Conservation (phyloP, 345 rosid genomes). For the Eucalyptus marginata region DNA sequence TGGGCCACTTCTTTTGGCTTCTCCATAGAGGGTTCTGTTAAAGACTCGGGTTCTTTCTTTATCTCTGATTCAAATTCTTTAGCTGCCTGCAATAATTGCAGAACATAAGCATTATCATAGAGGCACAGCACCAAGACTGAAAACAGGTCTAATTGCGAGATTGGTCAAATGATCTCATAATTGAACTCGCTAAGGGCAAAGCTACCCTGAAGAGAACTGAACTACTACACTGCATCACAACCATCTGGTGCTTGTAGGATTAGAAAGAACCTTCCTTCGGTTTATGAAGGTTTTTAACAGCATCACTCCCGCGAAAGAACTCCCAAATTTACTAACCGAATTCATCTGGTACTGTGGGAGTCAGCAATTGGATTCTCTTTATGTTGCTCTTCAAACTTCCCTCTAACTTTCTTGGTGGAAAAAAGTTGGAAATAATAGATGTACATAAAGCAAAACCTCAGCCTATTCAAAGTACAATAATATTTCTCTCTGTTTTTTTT, state of each 20-base stretch:
- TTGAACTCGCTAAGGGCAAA: not conserved
- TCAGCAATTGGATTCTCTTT: not conserved
- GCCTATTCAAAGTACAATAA: not conserved
- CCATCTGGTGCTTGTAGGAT: not conserved
- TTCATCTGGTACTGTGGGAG: not conserved
- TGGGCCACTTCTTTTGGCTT: slow-evolving; percentile 25
- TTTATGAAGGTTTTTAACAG: not conserved
- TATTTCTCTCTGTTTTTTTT: no score
- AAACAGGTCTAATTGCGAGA: not conserved
- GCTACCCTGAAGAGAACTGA: not conserved
- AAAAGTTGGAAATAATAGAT: not conserved
- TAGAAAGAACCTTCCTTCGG: not conserved
- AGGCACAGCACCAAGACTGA: not conserved
- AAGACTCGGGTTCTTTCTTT: slow-evolving; percentile 64
- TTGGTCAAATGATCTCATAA: not conserved
- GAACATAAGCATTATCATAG: not conserved
- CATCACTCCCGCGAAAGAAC: not conserved
- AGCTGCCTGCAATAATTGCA: slow-evolving; percentile 62
- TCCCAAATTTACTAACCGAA: not conserved
- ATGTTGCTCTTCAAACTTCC: not conserved
- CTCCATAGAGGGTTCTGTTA: slow-evolving; percentile 17
- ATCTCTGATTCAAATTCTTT: slow-evolving; percentile 94
- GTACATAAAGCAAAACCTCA: not conserved
- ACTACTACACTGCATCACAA: not conserved
- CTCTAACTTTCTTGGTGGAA: not conserved